Evolutionary conservation across 2,329 filamentous ascomycete species (phyloP).

Genomic region (Cladophialophora exuberans): DNA sequence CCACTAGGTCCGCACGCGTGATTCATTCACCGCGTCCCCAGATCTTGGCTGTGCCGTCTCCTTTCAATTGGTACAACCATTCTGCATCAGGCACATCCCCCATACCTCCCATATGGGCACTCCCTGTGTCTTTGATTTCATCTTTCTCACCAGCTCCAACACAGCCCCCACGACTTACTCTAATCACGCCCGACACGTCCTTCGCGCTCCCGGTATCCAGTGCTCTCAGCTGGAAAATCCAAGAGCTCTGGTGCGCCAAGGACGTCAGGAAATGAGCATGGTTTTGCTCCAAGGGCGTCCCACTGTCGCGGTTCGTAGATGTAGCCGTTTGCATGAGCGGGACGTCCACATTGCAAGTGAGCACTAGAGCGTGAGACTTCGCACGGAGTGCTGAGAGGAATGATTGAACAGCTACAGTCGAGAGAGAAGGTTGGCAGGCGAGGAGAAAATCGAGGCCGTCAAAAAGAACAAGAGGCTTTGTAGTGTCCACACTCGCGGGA

Average conservation of each 20-base stretch:
- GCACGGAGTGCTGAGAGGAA: constrained; percentile 22
- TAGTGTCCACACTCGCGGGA: not conserved
- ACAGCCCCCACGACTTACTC: constrained; percentile 73
- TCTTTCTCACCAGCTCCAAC: constrained; percentile 41
- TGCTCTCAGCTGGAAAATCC: constrained; percentile 71
- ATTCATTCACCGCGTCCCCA: constrained; percentile 74
- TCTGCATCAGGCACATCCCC: constrained; percentile 62
- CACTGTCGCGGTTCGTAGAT: constrained; percentile 38
- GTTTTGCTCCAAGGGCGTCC: constrained; percentile 68
- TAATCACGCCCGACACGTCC: constrained; percentile 86
- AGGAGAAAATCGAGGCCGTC: constrained; percentile 33
- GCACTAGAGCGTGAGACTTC: constrained; percentile 55
- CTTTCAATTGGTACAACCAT: constrained; percentile 77
- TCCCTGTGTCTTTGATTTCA: constrained; percentile 29
- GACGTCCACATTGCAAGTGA: constrained; percentile 73
- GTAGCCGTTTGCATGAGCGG: constrained; percentile 62
- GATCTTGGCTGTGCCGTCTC: constrained; percentile 77
- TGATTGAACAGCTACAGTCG: constrained; percentile 16
- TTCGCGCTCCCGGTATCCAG: constrained; percentile 86
- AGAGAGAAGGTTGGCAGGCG: constrained; percentile 25
- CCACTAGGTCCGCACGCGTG: too few species aligned
- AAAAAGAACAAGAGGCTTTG: constrained; percentile 22
- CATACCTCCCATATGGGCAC: constrained; percentile 22
- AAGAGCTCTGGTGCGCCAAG: constrained; percentile 74
- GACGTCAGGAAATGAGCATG: constrained; percentile 72